Percentiles rank a stretch among this genome's conserved stretches.
These are phyloP conservation scores for Curvularia lunata DNA, from an alignment of 2,329 filamentous ascomycete species.

Conservation along the genomic window DNA sequence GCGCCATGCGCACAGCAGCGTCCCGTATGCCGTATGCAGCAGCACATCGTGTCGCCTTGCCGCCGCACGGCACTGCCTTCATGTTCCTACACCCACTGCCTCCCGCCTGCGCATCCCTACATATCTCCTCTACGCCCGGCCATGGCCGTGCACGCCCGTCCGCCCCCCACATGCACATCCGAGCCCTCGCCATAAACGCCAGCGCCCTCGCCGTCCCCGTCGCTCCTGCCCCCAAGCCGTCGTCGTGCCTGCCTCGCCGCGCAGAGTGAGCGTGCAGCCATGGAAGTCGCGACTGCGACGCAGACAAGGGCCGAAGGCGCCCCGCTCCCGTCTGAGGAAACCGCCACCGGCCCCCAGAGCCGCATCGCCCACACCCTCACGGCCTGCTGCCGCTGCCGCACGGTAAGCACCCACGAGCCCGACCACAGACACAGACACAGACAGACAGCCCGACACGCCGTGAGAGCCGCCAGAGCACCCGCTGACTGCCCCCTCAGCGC, in stretches of 20 bases:
- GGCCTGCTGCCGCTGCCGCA: constrained; percentile 79
- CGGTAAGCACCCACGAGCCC: constrained; percentile 68
- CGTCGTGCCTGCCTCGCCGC: constrained; percentile 13
- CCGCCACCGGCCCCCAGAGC: constrained; percentile 45
- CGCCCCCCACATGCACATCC: not conserved
- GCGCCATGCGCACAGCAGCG: not conserved
- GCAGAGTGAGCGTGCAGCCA: constrained; percentile 19
- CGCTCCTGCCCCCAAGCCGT: constrained; percentile 4
- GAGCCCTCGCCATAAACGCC: constrained; percentile 10
- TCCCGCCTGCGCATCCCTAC: too few species aligned
- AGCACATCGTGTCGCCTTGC: constrained; percentile 22
- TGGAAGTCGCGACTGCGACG: constrained; percentile 32
- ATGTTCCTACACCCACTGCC: too few species aligned
- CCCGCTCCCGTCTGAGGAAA: constrained; percentile 31
- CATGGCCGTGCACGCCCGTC: constrained; percentile 31
- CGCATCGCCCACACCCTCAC: constrained; percentile 79
- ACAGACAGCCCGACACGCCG: too few species aligned
- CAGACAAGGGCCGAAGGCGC: constrained; percentile 29
- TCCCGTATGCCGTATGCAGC: not conserved
- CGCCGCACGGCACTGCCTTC: constrained; percentile 21
- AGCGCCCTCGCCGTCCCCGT: constrained; percentile 12
- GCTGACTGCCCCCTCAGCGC: constrained; percentile 62
- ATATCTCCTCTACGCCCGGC: constrained; percentile 3
- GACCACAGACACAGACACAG: not conserved
- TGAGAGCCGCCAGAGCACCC: too few species aligned